Base-by-base conservation (phyloP, 2,329 filamentous ascomycete species). In the Trichophyton schoenleinii region DNA sequence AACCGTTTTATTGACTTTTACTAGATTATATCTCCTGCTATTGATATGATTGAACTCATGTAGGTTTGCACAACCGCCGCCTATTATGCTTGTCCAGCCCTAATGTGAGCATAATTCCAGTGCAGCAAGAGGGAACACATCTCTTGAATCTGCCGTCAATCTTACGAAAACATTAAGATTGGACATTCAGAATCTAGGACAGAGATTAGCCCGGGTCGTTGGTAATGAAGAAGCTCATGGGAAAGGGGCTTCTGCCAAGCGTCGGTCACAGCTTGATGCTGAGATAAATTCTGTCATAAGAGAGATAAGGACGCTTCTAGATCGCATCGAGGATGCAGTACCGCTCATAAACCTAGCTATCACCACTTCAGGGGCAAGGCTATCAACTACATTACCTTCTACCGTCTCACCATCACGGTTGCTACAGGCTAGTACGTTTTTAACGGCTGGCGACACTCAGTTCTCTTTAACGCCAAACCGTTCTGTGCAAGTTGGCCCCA, bases 311-410 rank as follows among this genome's bases (percentile, higher is more conserved):
- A 79, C 77, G 11, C 76, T 99, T 2, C 80, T 97, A 1, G 76
- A 78, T 9, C 84, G 87, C 7, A 95, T 99, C 64, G 92, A 97
- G 71, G 87, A 94, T 72, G 88, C 92, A 11, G 89, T 97, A 9
- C 92, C 92, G 0, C 79, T 96, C 2, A 87, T 99, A 71, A 96
- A 94, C 68, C 80, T 99, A 31, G 94, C 94, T 61, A 95, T 99
- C 66, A 94, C 90, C 1, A 92, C 91, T 0, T 96, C 92, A 0
- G 94, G 94, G 0, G 91, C 92, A 61, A 95, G 84, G 62, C 79
- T 97, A 34, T 90, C 89, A 0, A 88, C 88, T 0, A 86, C 85
- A 2, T 78, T 96, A 31, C 89, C 91, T 0, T 80, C 87, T 1
- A 87, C 87, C 8, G 88, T 97, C 52, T 97, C 92, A 0, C 92